These are phyloP conservation scores for Trichoderma hamatum DNA, from an alignment of 2,329 filamentous ascomycete genomes.

Conservation along the genomic window DNA sequence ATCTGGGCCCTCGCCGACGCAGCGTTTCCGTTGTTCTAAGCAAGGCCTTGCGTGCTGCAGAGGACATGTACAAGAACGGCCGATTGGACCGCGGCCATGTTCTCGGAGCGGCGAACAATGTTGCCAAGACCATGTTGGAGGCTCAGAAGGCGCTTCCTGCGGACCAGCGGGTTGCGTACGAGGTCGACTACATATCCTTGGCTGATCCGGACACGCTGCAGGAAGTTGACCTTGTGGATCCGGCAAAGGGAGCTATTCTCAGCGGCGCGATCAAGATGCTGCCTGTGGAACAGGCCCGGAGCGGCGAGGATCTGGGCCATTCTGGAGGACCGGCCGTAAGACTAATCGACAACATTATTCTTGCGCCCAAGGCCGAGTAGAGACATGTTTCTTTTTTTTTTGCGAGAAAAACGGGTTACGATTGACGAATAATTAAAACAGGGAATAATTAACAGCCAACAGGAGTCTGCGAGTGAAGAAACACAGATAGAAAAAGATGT, in stretches of 20 bases:
- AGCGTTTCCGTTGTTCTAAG: slow-evolving; percentile 72
- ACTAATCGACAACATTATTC: slow-evolving; percentile 90
- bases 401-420: neutral
- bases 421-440: slow-evolving; percentile 6
- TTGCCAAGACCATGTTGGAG: slow-evolving; percentile 57
- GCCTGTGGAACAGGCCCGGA: slow-evolving; percentile 69
- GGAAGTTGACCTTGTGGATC: slow-evolving; percentile 74
- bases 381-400: too few species aligned
- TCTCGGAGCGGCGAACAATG: slow-evolving; percentile 68
- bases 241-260: slow-evolving; percentile 73
- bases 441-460: neutral
- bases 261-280: slow-evolving; percentile 92
- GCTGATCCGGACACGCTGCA: slow-evolving; percentile 83
- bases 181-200: slow-evolving; percentile 90
- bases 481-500: neutral
- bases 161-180: slow-evolving; percentile 67
- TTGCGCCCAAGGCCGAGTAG: slow-evolving; percentile 48
- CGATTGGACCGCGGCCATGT: slow-evolving; percentile 63
- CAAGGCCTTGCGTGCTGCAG: slow-evolving; percentile 70
- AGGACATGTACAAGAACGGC: slow-evolving; percentile 63
- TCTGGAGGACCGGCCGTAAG: slow-evolving; percentile 75
- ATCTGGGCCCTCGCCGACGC: slow-evolving; percentile 77
- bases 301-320: slow-evolving; percentile 75
- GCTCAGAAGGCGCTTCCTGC: slow-evolving; percentile 65
- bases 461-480: neutral